Percentiles rank a stretch among this genome's conserved stretches.
Conservation (phyloP, 331 rosid genomes). For the Malus hybrid region DNA sequence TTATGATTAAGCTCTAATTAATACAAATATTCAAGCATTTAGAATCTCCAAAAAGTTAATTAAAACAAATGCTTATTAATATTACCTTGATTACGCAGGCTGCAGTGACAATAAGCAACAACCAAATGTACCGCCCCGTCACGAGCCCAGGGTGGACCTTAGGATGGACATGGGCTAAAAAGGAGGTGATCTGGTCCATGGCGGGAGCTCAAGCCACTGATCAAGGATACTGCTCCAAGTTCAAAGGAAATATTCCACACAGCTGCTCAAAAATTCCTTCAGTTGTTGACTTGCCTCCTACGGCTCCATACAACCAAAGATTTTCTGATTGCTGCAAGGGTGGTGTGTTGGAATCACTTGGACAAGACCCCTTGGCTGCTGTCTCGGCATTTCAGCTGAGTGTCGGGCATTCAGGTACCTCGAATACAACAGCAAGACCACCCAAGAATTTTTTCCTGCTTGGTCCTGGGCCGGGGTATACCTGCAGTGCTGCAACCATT, state of each 20-base stretch:
- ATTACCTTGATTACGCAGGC: constrained; percentile 2
- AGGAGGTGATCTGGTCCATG: constrained; percentile 38
- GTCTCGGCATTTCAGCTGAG: constrained; percentile 27
- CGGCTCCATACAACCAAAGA: constrained; percentile 17
- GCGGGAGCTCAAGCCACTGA: constrained; percentile 39
- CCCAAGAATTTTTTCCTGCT: constrained; percentile 12
- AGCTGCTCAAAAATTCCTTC: constrained; percentile 25
- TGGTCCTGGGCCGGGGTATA: constrained; percentile 22
- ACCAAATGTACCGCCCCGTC: constrained; percentile 25
- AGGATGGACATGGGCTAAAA: constrained; percentile 42
- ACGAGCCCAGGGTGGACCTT: constrained; percentile 29
- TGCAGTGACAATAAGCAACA: constrained; percentile 24
- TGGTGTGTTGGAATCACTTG: constrained; percentile 26
- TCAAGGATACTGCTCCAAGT: constrained; percentile 39
- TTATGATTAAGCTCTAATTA: too few relatives aligned
- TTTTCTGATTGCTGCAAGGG: constrained; percentile 28
- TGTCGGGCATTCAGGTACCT: constrained; percentile 20
- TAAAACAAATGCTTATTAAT: too few relatives aligned
- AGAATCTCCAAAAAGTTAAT: too few relatives aligned
- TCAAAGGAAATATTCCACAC: constrained; percentile 32
- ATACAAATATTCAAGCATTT: too few relatives aligned
- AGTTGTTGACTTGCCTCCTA: constrained; percentile 33
- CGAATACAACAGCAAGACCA: constrained; percentile 16
- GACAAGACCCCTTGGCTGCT: constrained; percentile 22
- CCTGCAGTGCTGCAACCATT: constrained; percentile 12